A percentile compares a stretch with the other conserved stretches of the same genome.
Conservation (phyloP, 495 filamentous ascomycete species). For the Penicillium steckii region DNA sequence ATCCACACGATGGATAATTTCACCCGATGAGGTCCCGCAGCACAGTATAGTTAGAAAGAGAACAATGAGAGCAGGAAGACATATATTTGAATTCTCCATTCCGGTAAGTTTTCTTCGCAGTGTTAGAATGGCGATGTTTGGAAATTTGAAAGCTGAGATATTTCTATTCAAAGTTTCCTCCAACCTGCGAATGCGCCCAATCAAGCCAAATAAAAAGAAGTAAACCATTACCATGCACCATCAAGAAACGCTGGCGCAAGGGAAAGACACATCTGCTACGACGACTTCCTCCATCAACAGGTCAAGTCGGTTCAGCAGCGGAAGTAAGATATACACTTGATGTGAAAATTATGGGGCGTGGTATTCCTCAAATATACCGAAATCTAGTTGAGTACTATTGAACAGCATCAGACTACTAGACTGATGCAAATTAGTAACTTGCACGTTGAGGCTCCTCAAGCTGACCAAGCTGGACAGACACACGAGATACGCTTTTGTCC, state of each 20-base stretch:
- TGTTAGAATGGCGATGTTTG: too few relatives aligned
- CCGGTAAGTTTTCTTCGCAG: background rate
- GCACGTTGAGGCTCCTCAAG: background rate
- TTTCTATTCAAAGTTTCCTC: background rate
- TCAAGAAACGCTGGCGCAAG: background rate
- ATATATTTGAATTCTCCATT: background rate
- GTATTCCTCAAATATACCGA: background rate
- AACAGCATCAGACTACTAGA: too few relatives aligned
- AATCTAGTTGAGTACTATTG: background rate
- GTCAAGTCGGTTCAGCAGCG: background rate
- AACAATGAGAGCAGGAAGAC: background rate
- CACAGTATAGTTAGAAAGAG: background rate
- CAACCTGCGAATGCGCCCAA: background rate
- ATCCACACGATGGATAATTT: background rate
- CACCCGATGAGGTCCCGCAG: background rate
- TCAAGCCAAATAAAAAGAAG: background rate
- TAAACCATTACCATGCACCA: background rate
- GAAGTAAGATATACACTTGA: constrained; percentile 9
- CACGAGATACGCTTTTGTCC: background rate
- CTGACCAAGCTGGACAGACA: background rate
- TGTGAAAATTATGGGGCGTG: background rate
- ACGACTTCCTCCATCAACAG: constrained; percentile 14
- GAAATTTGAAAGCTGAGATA: background rate
- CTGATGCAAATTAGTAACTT: background rate
- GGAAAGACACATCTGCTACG: constrained; percentile 7